Percentiles rank a stretch among this genome's conserved stretches.
Conservation (phyloP, 208 protist species). For the Angomonas ambiguus region DNA sequence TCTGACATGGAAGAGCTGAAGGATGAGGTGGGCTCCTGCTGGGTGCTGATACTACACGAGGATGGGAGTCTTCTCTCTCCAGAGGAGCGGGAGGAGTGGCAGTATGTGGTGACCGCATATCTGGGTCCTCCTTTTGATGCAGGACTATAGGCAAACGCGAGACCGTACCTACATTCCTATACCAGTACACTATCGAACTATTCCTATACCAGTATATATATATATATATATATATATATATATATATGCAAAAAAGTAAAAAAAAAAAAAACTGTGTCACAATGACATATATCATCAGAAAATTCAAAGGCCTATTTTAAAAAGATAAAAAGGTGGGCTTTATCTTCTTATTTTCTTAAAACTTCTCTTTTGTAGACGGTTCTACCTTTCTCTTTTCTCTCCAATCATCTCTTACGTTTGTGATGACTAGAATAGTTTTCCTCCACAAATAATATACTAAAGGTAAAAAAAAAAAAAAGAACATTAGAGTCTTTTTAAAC, state of each 20-base stretch:
- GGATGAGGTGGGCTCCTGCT: slow-evolving; percentile 43
- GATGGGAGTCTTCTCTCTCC: slow-evolving; percentile 29
- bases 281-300: too few species aligned
- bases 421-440: too few species aligned
- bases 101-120: slow-evolving; percentile 31
- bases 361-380: not conserved
- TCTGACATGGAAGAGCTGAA: slow-evolving; percentile 43
- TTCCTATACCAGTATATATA: too few species aligned
- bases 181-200: too few species aligned
- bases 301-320: too few species aligned
- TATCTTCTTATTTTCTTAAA: not conserved
- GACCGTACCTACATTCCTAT: too few species aligned
- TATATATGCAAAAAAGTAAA: not conserved
- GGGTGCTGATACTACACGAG: slow-evolving; percentile 49
- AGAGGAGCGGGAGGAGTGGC: slow-evolving; percentile 53
- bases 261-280: not conserved
- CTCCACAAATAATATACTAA: not conserved
- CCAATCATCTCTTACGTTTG: not conserved
- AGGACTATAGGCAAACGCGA: not conserved
- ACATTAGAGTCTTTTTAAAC: too few species aligned
- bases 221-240: too few species aligned
- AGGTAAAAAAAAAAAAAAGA: slow-evolving; percentile 6
- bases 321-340: too few species aligned
- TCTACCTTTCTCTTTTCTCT: not conserved
- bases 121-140: slow-evolving; percentile 58